A percentile compares a stretch with the other conserved stretches of the same genome.
These are phyloP conservation scores for Nelumbo lutea DNA, from an alignment of 164 flowering plant genomes.

Conservation along the genomic window DNA sequence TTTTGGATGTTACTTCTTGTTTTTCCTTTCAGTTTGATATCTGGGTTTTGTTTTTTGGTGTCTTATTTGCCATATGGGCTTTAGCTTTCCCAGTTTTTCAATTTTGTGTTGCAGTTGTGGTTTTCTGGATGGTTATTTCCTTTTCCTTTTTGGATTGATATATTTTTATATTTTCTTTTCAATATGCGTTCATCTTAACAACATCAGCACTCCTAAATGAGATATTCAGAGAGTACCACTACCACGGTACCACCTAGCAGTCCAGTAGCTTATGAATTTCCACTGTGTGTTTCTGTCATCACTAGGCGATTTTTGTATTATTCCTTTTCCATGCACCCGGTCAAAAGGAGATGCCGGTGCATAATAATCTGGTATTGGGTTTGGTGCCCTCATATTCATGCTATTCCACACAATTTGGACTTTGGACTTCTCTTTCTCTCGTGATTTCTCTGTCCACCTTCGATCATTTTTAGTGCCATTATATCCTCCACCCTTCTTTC, in stretches of 20 bases:
- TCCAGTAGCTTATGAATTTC: no score
- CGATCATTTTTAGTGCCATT: background rate
- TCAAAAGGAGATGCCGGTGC: no score
- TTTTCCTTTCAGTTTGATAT: background rate
- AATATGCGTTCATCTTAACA: no score
- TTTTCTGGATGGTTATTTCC: background rate
- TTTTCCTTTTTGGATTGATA: background rate
- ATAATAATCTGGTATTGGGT: background rate
- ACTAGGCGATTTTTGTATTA: no score
- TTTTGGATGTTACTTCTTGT: background rate
- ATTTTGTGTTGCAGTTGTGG: background rate
- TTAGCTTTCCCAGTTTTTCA: background rate
- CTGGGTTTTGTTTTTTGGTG: background rate
- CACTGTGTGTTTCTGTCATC: no score
- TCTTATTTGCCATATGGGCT: background rate
- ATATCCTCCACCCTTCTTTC: background rate
- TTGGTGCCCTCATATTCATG: background rate
- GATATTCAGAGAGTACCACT: no score
- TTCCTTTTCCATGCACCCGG: no score
- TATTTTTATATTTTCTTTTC: no score
- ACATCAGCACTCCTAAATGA: no score
- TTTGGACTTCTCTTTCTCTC: background rate
- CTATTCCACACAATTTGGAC: background rate
- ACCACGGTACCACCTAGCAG: no score
- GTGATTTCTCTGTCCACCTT: background rate